Evolutionary conservation across 2,329 filamentous ascomycete genomes (phyloP), one percentile per base, ranked within the genome.

Genomic region (Fusarium illudens): DNA sequence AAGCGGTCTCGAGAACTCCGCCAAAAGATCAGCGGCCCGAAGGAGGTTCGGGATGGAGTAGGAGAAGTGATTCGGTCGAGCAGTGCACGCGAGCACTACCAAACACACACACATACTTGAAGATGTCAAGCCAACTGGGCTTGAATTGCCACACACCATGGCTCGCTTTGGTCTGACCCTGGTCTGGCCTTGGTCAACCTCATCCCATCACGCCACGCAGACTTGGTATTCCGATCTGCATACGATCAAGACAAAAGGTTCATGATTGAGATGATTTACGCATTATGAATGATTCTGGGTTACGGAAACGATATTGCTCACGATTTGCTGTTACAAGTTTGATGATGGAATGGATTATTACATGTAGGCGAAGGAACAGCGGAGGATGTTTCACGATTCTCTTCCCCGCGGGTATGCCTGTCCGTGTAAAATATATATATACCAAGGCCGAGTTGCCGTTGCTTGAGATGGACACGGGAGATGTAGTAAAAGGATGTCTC

Each of bases 11-110:
- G 85, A 61, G 86, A 87, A 71, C 79, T 90, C 55, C 82, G 88
- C 8, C 79, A 84, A 67, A 89, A 83, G 75, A 90, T 90, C 44
- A 89, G 87, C 62, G 83, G 81, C 6, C 88, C 88, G 0, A 82
- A 79, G 22, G 85, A 87, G 71, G 86, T 89, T 19, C 79, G 86
- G 25, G 86, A 89, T 65, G 86, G 86, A 4, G 84, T 89, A 3
- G 85, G 83, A 13, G 86, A 89, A 29, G 82, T 89, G 49, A 84
- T 88, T 46, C 79, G 84, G 51, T 78, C 81, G 33, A 81, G 78
- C 37, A 70, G 69, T 12, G 57, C 60, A 15, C 65, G 68, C 54
- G 67, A 68, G 59, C 66, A 62, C 29, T 63, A 66, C 34, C 60
- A 46, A 59, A 32, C 66, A 30, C 48, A 56, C 37, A 61, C 51